These are phyloP conservation scores for Stephania yunnanensis DNA, from an alignment of 164 flowering plant species.

Conservation along the genomic window DNA sequence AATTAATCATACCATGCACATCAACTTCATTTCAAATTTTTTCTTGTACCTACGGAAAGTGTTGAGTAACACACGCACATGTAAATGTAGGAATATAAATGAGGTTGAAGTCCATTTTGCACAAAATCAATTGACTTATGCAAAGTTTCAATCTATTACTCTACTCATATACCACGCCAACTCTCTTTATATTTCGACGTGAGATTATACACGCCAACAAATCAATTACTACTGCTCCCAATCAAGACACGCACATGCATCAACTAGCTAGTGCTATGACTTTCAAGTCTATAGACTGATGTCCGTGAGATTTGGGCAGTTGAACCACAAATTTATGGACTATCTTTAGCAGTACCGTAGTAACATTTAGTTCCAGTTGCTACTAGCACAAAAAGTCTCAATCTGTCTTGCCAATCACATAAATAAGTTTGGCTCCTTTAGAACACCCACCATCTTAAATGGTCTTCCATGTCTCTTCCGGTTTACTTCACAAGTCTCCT, in stretches of 20 bases:
- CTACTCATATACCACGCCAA: no score
- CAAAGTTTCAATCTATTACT: no score
- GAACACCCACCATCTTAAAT: background rate
- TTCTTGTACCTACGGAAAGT: no score
- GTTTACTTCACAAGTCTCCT: background rate
- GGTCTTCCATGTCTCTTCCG: background rate
- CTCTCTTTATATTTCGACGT: no score
- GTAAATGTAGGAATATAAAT: no score
- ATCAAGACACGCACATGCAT: background rate
- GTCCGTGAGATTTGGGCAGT: background rate
- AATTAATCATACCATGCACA: no score
- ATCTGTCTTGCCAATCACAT: background rate
- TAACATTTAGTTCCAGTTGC: background rate
- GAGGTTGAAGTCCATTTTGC: no score
- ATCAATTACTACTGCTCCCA: no score
- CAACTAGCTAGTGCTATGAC: background rate
- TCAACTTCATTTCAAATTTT: no score
- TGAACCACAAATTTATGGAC: background rate
- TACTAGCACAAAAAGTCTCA: background rate
- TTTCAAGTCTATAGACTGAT: background rate
- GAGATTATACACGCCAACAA: no score
- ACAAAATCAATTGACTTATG: no score
- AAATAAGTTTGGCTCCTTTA: background rate
- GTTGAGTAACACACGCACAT: no score
- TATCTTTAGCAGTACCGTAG: background rate